These are phyloP conservation scores for Citrus glauca DNA, from an alignment of 345 rosid species.

Conservation along the genomic window DNA sequence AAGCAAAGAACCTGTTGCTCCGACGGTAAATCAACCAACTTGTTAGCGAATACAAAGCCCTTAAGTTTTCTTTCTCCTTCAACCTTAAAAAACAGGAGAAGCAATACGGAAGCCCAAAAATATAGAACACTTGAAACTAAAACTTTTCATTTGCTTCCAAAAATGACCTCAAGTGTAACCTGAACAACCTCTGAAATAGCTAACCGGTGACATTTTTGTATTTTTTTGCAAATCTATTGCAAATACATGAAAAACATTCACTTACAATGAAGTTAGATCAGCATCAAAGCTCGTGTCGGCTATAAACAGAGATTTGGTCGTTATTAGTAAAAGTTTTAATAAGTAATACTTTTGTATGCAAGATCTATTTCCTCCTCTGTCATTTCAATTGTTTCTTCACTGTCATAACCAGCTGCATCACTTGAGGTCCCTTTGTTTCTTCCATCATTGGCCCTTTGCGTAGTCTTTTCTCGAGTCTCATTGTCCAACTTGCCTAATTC, in stretches of 20 bases:
- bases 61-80: no score
- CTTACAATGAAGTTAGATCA: not conserved
- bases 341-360: conserved; percentile 45
- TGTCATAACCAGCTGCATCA: conserved; percentile 44
- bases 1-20: not conserved
- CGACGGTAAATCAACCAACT: not conserved
- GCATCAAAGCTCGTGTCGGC: not conserved
- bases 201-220: not conserved
- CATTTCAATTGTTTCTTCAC: conserved; percentile 90
- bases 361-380: conserved; percentile 78
- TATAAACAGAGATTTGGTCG: not conserved
- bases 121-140: not conserved
- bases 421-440: conserved; percentile 17
- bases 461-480: conserved; percentile 15
- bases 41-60: not conserved
- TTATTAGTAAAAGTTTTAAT: conserved; percentile 14
- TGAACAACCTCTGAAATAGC: not conserved
- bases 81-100: no score
- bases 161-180: not conserved
- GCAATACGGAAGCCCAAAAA: not conserved
- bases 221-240: no score
- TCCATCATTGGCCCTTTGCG: conserved; percentile 2
- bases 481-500: conserved; percentile 34
- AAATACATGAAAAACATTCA: no score
- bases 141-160: not conserved